Evolutionary conservation across 352 stramenopile species (phyloP), one percentile per base, ranked within the genome.

Genomic region (Phytophthora idaei): DNA sequence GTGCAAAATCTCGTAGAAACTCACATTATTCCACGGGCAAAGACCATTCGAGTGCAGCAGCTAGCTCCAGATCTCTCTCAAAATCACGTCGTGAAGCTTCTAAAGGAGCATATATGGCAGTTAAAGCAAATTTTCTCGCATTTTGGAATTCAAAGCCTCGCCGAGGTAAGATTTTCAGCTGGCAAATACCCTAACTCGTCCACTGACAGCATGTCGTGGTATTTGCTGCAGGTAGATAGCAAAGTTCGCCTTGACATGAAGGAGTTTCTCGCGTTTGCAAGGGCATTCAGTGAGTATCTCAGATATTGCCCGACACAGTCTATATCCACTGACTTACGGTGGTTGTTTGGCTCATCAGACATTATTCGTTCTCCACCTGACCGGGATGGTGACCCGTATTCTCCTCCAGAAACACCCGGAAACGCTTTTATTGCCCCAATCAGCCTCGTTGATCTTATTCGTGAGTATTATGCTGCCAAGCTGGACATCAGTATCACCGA

Each of bases 111-210:
- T 21, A 75, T 92, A 14, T 93, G 85, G 85, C 78, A 79, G 10
- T 55, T 93, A 57, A 90, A 90, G 53, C 85, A 93, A 32, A 84
- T 90, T 41, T 93, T 93, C 61, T 87, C 75, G 11, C 85, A 93
- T 28, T 92, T 93, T 47, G 77, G 65, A 15, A 76, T 76, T 36
- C 85, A 92, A 46, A 90, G 79, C 25, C 61, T 93, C 10, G 69
- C 73, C 1, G 73, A 90, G 60, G 81, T 90, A 57, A 39, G 34
- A 9, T 36, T 47, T 36, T 10, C 14, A 14, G 25, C 2, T 48
- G 27, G 12, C 14, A 48, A 47, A 5, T 37, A 28, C 15, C 12
- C 7, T 34, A 36, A 3, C 29, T 31, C 36, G 15, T 12, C 21
- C 11, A 56, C 42, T 58, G n/a, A 28, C 8, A 55, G 32, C 6